Base-by-base conservation (phyloP, 2,329 filamentous ascomycete genomes). In the Pseudogymnoascus sp. region DNA sequence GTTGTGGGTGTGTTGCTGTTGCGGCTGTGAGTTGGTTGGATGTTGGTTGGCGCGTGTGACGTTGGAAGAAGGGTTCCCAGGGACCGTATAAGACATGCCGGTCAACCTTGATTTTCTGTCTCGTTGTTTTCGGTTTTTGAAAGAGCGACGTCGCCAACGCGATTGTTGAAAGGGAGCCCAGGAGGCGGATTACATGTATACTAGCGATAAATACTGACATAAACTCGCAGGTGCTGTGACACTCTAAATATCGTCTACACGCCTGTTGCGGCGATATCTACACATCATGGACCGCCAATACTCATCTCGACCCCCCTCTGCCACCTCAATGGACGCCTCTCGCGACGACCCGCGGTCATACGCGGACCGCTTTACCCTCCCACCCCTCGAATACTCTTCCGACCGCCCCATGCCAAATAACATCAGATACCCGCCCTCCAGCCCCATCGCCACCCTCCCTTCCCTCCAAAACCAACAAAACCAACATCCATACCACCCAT, bases 371-470 rank as follows among this genome's bases (percentile, higher is more conserved):
- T 53, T 53, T 31, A 53, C 47, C 7, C 47, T 53, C 23, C 47
- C 47, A n/a, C 47, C 47, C 7, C 47, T 53, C 25, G 44, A 50
- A 50, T 50, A 50, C 47, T 4, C 47, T 3, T 18, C 47, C 8
- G 47, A 33, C 47, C 25, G 47, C n/a, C 47, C 47, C n/a, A 28
- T 28, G n/a, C n/a, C 25, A 5, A 56, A 33, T 33, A 56, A 12
- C n/a, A 56, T 56, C 14, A 56, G 31, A 56, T 56, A 56, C n/a
- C 25, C 47, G 47, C 47, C 47, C n/a, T 56, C 47, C n/a, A 56
- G 47, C 47, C 47, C 47, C 28, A 18, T 56, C n/a, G 25, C 33
- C 25, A 53, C 47, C 47, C 47, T 53, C 25, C 47, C 47, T 18
- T 56, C 47, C 7, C 47, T 56, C n/a, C 47, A 56, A 7, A 56